Evolutionary conservation across 2,329 filamentous ascomycete species (phyloP).

Genomic region (Lanzia echinophila): DNA sequence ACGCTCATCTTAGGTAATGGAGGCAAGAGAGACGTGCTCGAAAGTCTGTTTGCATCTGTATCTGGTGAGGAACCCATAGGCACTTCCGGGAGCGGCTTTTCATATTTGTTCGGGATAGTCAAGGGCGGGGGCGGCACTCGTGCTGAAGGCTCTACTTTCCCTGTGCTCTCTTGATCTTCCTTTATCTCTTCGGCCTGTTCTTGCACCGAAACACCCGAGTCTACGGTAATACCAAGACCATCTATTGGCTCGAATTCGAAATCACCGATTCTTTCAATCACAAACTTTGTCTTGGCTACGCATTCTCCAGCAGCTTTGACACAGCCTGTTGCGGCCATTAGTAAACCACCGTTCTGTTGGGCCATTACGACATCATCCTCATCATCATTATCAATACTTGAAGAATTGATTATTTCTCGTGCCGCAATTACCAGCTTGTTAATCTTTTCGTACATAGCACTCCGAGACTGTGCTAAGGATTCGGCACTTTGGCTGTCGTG

Average conservation of each 20-base stretch:
- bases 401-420: constrained; percentile 66
- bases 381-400: constrained; percentile 61
- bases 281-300: constrained; percentile 74
- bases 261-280: constrained; percentile 84
- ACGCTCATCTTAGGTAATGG: constrained; percentile 53
- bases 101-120: constrained; percentile 40
- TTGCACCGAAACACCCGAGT: constrained; percentile 30
- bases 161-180: constrained; percentile 22
- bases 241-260: constrained; percentile 64
- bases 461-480: constrained; percentile 60
- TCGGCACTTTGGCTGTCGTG: constrained; percentile 65
- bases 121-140: constrained; percentile 40
- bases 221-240: constrained; percentile 47
- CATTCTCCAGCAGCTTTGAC: constrained; percentile 89
- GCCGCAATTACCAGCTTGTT: constrained; percentile 75
- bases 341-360: constrained; percentile 67
- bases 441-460: constrained; percentile 73
- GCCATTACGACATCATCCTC: constrained; percentile 72
- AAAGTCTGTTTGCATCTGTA: constrained; percentile 33
- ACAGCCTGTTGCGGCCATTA: constrained; percentile 76
- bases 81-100: constrained; percentile 63
- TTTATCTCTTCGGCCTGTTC: neutral
- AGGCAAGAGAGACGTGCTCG: constrained; percentile 44
- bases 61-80: constrained; percentile 38
- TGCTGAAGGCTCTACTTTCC: constrained; percentile 23